These are phyloP conservation scores for Spizellomyces punctatus DNA, from an alignment of 192 early-diverging fungal genomes.

Conservation along the genomic window DNA sequence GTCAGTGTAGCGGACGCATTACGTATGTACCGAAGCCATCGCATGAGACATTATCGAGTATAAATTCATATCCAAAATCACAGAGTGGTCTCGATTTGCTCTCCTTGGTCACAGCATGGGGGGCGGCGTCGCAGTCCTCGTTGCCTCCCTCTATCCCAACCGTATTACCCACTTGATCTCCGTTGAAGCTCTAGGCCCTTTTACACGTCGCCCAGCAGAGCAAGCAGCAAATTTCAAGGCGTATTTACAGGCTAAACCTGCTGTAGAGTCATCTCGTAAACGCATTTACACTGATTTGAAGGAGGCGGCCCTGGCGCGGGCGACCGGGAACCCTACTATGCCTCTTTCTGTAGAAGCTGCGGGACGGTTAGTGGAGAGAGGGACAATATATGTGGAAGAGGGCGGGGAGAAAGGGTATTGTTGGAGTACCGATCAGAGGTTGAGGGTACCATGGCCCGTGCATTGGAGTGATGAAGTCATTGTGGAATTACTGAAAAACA, in stretches of 20 bases:
- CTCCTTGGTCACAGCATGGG: slow-evolving; percentile 39
- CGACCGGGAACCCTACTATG: slow-evolving; percentile 14
- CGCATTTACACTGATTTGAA: slow-evolving; percentile 16
- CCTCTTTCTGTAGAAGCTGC: slow-evolving; percentile 27
- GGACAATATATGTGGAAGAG: neutral
- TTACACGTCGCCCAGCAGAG: slow-evolving; percentile 3
- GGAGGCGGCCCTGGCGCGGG: slow-evolving; percentile 21
- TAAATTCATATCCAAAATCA: too few relatives aligned
- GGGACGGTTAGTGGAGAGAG: slow-evolving; percentile 24
- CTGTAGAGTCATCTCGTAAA: neutral
- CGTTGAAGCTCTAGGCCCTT: slow-evolving; percentile 28
- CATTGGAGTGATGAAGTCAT: slow-evolving; percentile 27
- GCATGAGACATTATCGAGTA: too few relatives aligned
- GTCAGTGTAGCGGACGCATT: neutral
- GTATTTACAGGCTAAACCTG: neutral
- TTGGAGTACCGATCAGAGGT: slow-evolving; percentile 13
- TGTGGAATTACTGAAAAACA: slow-evolving; percentile 7
- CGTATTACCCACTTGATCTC: slow-evolving; percentile 14
- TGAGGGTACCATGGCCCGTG: slow-evolving; percentile 6
- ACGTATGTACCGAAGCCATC: neutral
- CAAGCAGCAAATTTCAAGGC: neutral
- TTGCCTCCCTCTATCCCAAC: slow-evolving; percentile 8
- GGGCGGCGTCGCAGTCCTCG: slow-evolving; percentile 8
- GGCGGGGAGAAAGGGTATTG: slow-evolving; percentile 5
- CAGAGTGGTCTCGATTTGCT: slow-evolving; percentile 18